These are phyloP conservation scores for Bolboschoenus planiculmis DNA, from an alignment of 176 grass and related monocot species.

Conservation along the genomic window DNA sequence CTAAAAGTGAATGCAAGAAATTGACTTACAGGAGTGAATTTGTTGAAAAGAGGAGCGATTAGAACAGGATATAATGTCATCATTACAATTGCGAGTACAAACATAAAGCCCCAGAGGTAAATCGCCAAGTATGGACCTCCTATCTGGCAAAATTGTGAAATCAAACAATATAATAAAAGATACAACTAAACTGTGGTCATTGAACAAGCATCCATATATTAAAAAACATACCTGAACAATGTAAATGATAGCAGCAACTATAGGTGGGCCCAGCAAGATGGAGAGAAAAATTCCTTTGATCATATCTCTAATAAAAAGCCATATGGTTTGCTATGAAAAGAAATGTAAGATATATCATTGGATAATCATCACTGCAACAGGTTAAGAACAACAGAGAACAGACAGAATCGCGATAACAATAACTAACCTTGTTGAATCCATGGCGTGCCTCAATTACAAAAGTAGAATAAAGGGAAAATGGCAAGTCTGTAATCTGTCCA, in stretches of 20 bases:
- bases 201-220: neutral
- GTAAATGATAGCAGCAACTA: constrained; percentile 80
- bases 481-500: constrained; percentile 76
- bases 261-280: constrained; percentile 73
- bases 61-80: constrained; percentile 90
- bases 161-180: constrained; percentile 9
- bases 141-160: constrained; percentile 57
- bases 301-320: constrained; percentile 86
- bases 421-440: constrained; percentile 90
- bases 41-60: constrained; percentile 97
- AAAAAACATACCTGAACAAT: constrained; percentile 75
- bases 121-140: constrained; percentile 97
- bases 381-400: neutral
- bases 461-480: constrained; percentile 93
- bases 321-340: constrained; percentile 80
- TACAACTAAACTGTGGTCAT: neutral
- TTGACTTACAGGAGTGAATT: constrained; percentile 89
- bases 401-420: neutral
- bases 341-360: constrained; percentile 7
- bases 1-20: neutral
- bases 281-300: constrained; percentile 85
- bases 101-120: constrained; percentile 99
- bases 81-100: constrained; percentile 76
- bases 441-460: constrained; percentile 90
- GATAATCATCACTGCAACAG: neutral